Evolutionary conservation across 345 rosid genomes (phyloP).

Genomic region (Populus simonii): DNA sequence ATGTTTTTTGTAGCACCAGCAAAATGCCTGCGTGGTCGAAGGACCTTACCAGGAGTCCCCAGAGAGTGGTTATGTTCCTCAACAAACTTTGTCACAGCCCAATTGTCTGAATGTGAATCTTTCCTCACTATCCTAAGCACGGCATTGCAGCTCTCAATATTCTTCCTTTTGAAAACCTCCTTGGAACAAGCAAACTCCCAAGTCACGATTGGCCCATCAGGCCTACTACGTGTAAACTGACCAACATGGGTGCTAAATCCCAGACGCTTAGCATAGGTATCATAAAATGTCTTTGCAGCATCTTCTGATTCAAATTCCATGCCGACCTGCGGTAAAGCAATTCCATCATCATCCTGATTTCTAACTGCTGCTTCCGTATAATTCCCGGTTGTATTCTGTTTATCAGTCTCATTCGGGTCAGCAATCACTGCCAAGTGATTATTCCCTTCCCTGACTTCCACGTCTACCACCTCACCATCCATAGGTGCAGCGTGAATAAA

Average conservation of each 20-base stretch:
- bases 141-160: conserved; percentile 58
- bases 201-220: conserved; percentile 58
- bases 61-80: conserved; percentile 63
- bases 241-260: conserved; percentile 55
- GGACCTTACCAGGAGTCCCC: conserved; percentile 40
- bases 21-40: conserved; percentile 57
- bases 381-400: conserved; percentile 18
- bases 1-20: conserved; percentile 43
- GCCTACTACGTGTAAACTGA: conserved; percentile 48
- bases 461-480: conserved; percentile 38
- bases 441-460: conserved; percentile 25
- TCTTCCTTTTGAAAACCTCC: conserved; percentile 53
- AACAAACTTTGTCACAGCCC: conserved; percentile 54
- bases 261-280: conserved; percentile 44
- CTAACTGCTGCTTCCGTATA: conserved; percentile 21
- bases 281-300: conserved; percentile 46
- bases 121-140: conserved; percentile 58
- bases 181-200: conserved; percentile 56
- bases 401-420: conserved; percentile 12
- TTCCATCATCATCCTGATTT: conserved; percentile 29
- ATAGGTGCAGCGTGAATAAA: conserved; percentile 5
- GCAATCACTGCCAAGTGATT: conserved; percentile 9
- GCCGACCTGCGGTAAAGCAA: conserved; percentile 38
- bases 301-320: conserved; percentile 64
- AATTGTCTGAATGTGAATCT: conserved; percentile 35